Evolutionary conservation across 208 protist genomes (phyloP), one percentile per base, ranked within the genome.

Genomic region (Trypanosoma conorhini): DNA sequence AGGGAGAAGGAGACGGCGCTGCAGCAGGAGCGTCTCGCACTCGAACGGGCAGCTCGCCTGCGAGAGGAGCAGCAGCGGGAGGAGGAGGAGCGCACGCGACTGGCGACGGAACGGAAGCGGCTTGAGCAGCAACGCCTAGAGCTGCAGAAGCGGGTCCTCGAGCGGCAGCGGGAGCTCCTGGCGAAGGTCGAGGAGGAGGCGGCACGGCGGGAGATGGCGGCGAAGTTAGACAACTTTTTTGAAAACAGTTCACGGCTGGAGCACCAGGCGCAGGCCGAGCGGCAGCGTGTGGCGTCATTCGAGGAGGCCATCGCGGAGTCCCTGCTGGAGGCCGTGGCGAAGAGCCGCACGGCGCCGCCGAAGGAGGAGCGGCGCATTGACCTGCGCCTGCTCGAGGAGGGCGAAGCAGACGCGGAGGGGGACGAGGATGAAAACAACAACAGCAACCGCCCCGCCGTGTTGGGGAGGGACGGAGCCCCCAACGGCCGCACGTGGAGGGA

Each of bases 1-100:
- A 63, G 64, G n/a, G 80, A 88, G 42, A 85, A 81, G 63, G 52
- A 74, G 21, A 40, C 21, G 13, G 64, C 75, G 19, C 71, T 89
- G 62, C 61, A 67, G 67, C 60, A 80, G 38, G 78, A 84, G 55
- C 61, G 79, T n/a, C 44, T 62, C 17, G 48, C 24, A 56, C 57
- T 30, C 19, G 69, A 79, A 60, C 75, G 76, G 31, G 72, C 64
- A 22, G 76, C 68, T 28, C 72, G 74, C 5, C 64, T 73, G 4
- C 74, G 62, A 40, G 69, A 65, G 46, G 35, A 1, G 66, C 80
- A 51, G 55, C 70, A 12, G 60, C 74, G 4, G 48, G 77, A 63
- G 63, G 85, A 81, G 26, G 81, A 78, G 17, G 80, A 85, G 48
- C 76, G 80, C 5, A 64, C 59, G n/a, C 62, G 76, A 5, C 55